A percentile compares a stretch with the other conserved stretches of the same genome.
These are phyloP conservation scores for Geotrichum restrictum DNA, from an alignment of 1,139 yeast species.

Conservation along the genomic window DNA sequence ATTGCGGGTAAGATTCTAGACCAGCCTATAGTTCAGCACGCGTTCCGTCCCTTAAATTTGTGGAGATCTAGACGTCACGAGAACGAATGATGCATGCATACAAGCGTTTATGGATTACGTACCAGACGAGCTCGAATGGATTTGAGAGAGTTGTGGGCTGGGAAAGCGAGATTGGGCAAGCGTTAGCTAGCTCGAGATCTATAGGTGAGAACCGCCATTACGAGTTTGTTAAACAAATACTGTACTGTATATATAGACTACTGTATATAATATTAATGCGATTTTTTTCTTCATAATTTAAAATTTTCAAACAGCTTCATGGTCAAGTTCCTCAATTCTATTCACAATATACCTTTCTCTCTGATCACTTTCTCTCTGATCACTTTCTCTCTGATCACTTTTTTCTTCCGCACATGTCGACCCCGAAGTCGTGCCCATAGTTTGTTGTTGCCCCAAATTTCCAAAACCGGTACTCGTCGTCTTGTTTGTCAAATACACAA, in stretches of 20 bases:
- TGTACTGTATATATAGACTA: not conserved
- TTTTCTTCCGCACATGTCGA: too few species aligned
- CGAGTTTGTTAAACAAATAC: too few species aligned
- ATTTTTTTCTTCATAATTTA: not conserved
- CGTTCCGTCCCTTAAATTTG: conserved; percentile 85
- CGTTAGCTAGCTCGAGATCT: too few species aligned
- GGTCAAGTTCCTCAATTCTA: not conserved
- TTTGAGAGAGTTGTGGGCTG: conserved; percentile 64
- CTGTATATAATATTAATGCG: not conserved
- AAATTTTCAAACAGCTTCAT: not conserved
- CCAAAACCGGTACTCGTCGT: too few species aligned
- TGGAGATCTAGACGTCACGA: conserved; percentile 55
- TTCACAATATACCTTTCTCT: not conserved
- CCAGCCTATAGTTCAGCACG: conserved; percentile 70
- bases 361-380: not conserved
- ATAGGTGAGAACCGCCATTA: too few species aligned
- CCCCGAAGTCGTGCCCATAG: too few species aligned
- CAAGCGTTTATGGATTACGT: conserved; percentile 46
- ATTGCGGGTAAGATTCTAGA: conserved; percentile 68
- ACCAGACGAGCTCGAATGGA: conserved; percentile 45
- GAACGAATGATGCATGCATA: conserved; percentile 57
- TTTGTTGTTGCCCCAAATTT: too few species aligned
- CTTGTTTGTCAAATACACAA: not conserved
- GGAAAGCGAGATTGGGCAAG: conserved; percentile 54
- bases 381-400: not conserved